Base-by-base conservation (phyloP, 169 alveolate genomes). In the Hepatocystis sp. region DNA sequence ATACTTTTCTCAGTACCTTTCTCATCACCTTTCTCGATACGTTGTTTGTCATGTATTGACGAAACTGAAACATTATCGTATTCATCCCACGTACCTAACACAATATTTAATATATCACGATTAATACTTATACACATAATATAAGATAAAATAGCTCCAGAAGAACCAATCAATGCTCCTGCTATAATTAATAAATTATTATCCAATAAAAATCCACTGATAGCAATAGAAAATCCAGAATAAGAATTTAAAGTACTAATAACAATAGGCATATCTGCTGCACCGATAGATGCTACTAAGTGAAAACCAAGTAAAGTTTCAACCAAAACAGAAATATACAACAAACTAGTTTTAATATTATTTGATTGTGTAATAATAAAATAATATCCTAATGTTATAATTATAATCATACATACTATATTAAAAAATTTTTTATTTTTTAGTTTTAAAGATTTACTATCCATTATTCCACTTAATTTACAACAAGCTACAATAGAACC, bases 231-330 rank as follows among this genome's bases (percentile, higher is more conserved):
- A 93, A 96, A 94, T 0, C 99, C 99, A 55, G 98, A 95, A 88
- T 96, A 97, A 23, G 98, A 96, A 85, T 97, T 97, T 84, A 97
- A 81, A 93, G 95, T 94, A 52, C 98, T 95, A 42, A 97, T 96
- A 46, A 95, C 98, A 46, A 97, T 98, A 1, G 98, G 99, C 99
- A 96, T 97, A 90, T 96, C 99, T 53, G 98, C 99, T 15, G 96
- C 98, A 53, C 99, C 99, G 23, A 96, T 95, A 32, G 97, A 93
- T 84, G 96, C 95, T 61, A 96, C 96, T 30, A 96, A 85, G 58
- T 94, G 97, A 78, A 90, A 94, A 40, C 97, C 98, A 40, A 92
- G 91, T 89, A 90, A 88, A 84, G 90, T 91, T 88, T 94, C 91
- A 63, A 85, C 84, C 25, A 67, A 53, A 23, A 91, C 67, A 40